Percentiles rank a stretch among this genome's conserved stretches.
Conservation (phyloP, 495 filamentous ascomycete genomes). For the Polyplosphaeria fusca region DNA sequence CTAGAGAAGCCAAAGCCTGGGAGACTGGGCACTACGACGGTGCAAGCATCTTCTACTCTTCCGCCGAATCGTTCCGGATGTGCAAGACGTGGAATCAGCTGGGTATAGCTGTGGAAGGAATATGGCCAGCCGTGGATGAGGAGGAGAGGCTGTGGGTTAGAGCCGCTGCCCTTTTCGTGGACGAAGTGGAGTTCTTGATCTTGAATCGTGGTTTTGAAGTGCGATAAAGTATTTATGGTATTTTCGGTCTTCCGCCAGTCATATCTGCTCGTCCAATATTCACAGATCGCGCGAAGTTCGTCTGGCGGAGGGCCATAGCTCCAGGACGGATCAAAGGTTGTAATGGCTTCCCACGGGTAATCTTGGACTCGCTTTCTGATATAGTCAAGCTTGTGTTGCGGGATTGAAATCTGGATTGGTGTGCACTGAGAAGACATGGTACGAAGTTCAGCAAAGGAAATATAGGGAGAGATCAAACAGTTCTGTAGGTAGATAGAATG, state of each 20-base stretch:
- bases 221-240: constrained; percentile 45
- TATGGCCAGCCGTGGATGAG: constrained; percentile 48
- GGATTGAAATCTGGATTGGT: constrained; percentile 4
- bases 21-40: constrained; percentile 28
- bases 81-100: neutral
- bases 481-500: too few relatives aligned
- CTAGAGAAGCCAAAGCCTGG: constrained; percentile 30
- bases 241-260: constrained; percentile 49
- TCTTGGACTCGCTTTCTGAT: neutral
- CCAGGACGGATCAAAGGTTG: constrained; percentile 2
- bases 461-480: too few relatives aligned
- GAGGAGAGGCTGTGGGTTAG: constrained; percentile 45
- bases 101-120: constrained; percentile 4
- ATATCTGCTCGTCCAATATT: constrained; percentile 48
- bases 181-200: constrained; percentile 48
- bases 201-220: constrained; percentile 43
- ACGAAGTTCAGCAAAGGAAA: too few relatives aligned
- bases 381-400: constrained; percentile 7
- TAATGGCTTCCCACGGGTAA: constrained; percentile 3
- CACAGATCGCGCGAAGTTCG: constrained; percentile 4
- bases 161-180: constrained; percentile 41
- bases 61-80: constrained; percentile 11
- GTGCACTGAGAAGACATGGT: neutral
- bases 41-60: constrained; percentile 20
- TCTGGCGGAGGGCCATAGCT: constrained; percentile 1